Evolutionary conservation across 768 basidiomycete genomes (phyloP).

Genomic region (Trametes cubensis): DNA sequence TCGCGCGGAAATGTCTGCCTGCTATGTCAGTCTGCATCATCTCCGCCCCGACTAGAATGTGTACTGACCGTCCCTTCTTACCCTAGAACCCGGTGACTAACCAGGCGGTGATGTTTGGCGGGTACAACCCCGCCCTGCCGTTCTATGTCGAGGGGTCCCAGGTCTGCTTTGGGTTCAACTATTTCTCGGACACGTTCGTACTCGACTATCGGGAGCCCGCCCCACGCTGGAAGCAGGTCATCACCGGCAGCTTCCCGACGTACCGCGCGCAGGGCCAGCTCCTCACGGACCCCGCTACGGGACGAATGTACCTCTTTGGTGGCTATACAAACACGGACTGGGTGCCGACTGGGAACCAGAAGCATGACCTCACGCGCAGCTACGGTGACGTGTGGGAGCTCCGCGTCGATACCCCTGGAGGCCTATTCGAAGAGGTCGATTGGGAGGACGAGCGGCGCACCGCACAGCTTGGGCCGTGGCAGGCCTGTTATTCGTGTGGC

Average conservation of each 20-base stretch:
- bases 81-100: constrained; percentile 38
- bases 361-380: constrained; percentile 31
- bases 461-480: constrained; percentile 44
- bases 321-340: constrained; percentile 45
- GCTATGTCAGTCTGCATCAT: constrained; percentile 33
- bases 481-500: constrained; percentile 44
- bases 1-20: constrained; percentile 38
- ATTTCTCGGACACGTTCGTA: constrained; percentile 47
- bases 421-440: constrained; percentile 41
- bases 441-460: constrained; percentile 42
- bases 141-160: constrained; percentile 9
- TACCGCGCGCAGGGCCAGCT: constrained; percentile 42
- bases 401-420: constrained; percentile 40
- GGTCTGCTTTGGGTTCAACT: constrained; percentile 37
- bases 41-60: not conserved
- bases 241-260: constrained; percentile 46
- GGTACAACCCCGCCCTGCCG: constrained; percentile 38
- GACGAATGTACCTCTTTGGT: constrained; percentile 42
- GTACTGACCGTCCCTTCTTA: not conserved
- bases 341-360: constrained; percentile 36
- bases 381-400: constrained; percentile 46
- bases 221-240: constrained; percentile 41
- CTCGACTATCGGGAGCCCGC: constrained; percentile 24
- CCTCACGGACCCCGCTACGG: constrained; percentile 39
- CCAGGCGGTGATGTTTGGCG: constrained; percentile 43